Base-by-base conservation (phyloP, 2,329 filamentous ascomycete genomes). In the Thelonectria discophora region DNA sequence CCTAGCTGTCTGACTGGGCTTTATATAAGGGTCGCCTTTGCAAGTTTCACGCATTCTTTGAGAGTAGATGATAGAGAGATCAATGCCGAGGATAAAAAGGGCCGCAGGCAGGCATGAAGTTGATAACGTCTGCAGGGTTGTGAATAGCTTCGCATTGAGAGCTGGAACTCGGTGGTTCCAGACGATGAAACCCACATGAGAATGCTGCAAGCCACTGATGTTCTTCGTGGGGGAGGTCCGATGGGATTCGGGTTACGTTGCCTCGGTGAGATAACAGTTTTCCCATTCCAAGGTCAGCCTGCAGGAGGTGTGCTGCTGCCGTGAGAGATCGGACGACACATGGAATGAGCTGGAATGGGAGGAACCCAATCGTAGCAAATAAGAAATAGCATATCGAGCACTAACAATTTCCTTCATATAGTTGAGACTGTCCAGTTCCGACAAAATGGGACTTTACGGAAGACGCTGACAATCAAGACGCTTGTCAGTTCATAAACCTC, bases 361-460 rank as follows among this genome's bases (percentile, higher is more conserved):
- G 27, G 27, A 30, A 30, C 27, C 24, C 24, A 9, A 30, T 6
- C 2, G 5, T 9, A 17, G 18, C 15, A 12, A 20, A 24, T 20
- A 12, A 45, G 92, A n/a, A 49, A 45, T 20, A 27, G 11, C 17
- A 49, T 49, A 42, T 24, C 11, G 42, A 47, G 46, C 53, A 30
- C 53, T 55, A 55, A 39, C 43, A 48, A 40, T 37, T 46, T 37
- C 9, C 21, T 55, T 48, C 24, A 48, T 47, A 32, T 34, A 50
- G 21, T 40, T 18, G 49, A 54, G 40, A 42, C 18, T 39, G 30
- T 21, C 8, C 10, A 48, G 47, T 18, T 37, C 46, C 43, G 34
- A 48, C 40, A 15, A 40, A 24, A 43, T 56, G 54, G 54, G 49
- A 56, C 24, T 20, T 40, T 56, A 40, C 37, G 32, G 54, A 50